Conservation (phyloP, 805 yeast genomes). For the Ascoidea tarda region DNA sequence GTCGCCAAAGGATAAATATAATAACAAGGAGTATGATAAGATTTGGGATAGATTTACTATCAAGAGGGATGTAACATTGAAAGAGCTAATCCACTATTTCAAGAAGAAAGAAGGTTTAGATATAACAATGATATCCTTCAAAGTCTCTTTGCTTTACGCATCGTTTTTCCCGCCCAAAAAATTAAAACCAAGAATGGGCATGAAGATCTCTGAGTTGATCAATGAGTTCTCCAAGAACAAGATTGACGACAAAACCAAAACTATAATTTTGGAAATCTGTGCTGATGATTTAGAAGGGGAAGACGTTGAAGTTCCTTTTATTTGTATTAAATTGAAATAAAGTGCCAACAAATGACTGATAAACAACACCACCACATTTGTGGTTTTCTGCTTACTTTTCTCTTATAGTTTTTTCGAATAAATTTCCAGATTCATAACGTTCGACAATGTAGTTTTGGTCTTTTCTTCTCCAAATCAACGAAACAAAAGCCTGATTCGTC, state of each 20-base stretch:
- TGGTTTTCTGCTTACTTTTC: too few relatives aligned
- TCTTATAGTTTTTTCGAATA: too few relatives aligned
- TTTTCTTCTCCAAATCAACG: too few relatives aligned
- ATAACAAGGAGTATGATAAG: slow-evolving; percentile 63
- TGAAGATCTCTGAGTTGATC: slow-evolving; percentile 62
- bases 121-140: slow-evolving; percentile 84
- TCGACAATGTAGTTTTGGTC: too few relatives aligned
- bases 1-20: slow-evolving; percentile 72
- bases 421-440: too few relatives aligned
- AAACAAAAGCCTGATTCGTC: too few relatives aligned
- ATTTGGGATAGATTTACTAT: slow-evolving; percentile 94
- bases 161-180: slow-evolving; percentile 90
- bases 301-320: slow-evolving; percentile 89
- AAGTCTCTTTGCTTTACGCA: slow-evolving; percentile 81
- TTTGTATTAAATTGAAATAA: slow-evolving; percentile 38
- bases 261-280: slow-evolving; percentile 78
- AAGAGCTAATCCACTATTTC: slow-evolving; percentile 61
- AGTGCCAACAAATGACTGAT: background rate
- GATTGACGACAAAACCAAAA: slow-evolving; percentile 56
- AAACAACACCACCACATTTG: too few relatives aligned
- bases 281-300: slow-evolving; percentile 88
- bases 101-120: slow-evolving; percentile 73
- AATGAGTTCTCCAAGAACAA: slow-evolving; percentile 80
- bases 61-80: slow-evolving; percentile 50
- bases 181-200: slow-evolving; percentile 55